Base-by-base conservation (phyloP, 2,329 filamentous ascomycete species). In the Xylaria sp. region DNA sequence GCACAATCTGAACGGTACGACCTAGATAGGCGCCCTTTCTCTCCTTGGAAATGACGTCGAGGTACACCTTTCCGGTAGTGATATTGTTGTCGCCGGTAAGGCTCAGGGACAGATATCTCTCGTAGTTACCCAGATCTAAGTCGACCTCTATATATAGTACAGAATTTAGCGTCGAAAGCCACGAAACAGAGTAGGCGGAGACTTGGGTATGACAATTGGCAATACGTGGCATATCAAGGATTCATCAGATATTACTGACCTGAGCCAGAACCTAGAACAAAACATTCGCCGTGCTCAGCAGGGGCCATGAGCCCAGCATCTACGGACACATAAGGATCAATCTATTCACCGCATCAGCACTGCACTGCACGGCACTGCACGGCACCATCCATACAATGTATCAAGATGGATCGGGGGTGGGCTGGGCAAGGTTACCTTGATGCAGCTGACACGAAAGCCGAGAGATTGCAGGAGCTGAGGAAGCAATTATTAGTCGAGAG, bases 61-160 rank as follows among this genome's bases (percentile, higher is more conserved):
- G 87, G 82, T 97, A 98, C 74, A 98, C 93, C 84, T 98, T 97
- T 78, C 96, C 96, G 6, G 95, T 97, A 3, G 96, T 99, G 81
- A 99, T 97, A 81, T 98, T 98, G 84, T 95, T 93, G 74, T 97
- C 94, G 69, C 90, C 86, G 9, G 89, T 93, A 69, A 98, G 86
- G 63, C 90, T 92, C 72, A 95, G 90, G 76, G 91, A 90, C 63
- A 97, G 89, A 78, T 97, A 97, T 41, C 80, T 78, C 67, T 87
- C 85, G 73, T 87, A 88, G 77, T 87, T 87, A 23, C 86, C 86
- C 52, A 89, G 81, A 74, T 89, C 86, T 13, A 87, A 77, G 73
- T 87, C 85, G 45, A 78, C 79, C 76, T 84, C 78, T 71, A 15
- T 18, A 32, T n/a, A 23, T n/a, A 6, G 30, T 30, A 46, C 23